phyloP scores from a whole-genome alignment of 2,329 filamentous ascomycete genomes.

The Emmonsia crescens region DNA sequence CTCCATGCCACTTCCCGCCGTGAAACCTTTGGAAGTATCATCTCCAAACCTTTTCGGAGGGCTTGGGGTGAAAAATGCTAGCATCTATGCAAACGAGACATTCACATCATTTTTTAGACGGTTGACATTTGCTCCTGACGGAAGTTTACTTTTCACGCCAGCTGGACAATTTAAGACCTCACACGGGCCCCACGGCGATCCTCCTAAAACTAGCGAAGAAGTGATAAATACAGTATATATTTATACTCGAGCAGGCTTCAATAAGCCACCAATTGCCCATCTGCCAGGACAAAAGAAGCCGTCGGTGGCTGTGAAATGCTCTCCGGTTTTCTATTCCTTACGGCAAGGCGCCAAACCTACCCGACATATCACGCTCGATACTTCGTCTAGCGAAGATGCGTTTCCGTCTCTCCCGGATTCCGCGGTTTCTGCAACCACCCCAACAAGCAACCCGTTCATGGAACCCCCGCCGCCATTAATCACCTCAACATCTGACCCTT shows the following conservation, averaged over 20 bases:
- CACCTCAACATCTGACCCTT: conserved; percentile 40
- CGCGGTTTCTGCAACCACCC: conserved; percentile 47
- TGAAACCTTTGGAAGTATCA: conserved; percentile 86
- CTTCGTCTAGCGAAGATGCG: conserved; percentile 72
- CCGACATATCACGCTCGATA: conserved; percentile 89
- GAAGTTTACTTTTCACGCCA: conserved; percentile 84
- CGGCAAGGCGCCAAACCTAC: conserved; percentile 59
- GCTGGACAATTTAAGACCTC: conserved; percentile 89
- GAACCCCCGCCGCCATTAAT: conserved; percentile 64
- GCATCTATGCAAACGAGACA: conserved; percentile 91
- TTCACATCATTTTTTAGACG: conserved; percentile 94
- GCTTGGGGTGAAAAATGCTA: conserved; percentile 67
- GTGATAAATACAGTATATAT: conserved; percentile 97
- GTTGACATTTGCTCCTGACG: conserved; percentile 88
- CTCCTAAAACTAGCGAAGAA: conserved; percentile 66
- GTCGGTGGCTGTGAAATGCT: conserved; percentile 90
- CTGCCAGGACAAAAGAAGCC: conserved; percentile 96
- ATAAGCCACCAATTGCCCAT: conserved; percentile 90
- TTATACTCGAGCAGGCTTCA: conserved; percentile 90
- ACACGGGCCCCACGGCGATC: conserved; percentile 54
- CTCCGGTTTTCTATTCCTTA: conserved; percentile 75
- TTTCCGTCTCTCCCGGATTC: conserved; percentile 79
- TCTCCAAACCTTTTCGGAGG: conserved; percentile 57
- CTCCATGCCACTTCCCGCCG: conserved; percentile 83
- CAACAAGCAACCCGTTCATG: conserved; percentile 48